Base-by-base conservation (phyloP, 2,329 filamentous ascomycete genomes). In the Paraphoma chrysanthemicola region DNA sequence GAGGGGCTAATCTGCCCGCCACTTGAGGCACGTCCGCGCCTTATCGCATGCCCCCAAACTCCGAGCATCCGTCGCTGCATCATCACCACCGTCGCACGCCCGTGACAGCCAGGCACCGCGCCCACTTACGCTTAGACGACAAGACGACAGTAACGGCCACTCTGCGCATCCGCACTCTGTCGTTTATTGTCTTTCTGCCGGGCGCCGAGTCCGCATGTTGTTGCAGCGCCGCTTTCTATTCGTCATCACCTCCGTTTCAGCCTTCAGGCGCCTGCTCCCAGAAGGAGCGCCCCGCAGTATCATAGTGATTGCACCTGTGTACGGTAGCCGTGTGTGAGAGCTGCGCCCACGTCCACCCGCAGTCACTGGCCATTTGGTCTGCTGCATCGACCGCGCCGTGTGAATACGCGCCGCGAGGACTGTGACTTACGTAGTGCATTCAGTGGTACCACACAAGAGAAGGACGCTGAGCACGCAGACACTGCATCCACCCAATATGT, bases 401-500 rank as follows among this genome's bases (percentile, higher is more conserved):
- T 10, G 18, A 10, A 43, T 23, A 43, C 18, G n/a, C 44, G 41
- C 48, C 33, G 33, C 33, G 7, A 14, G 16, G 38, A 31, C 28
- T 31, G 50, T 45, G 48, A 48, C 61, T 31, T 60, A 52, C 57
- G 52, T 54, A 53, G 46, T 48, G 42, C 57, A 45, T 45, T 45
- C 39, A 53, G 51, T 56, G 6, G 10, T 7, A 36, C 14, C 14
- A 36, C 33, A 36, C 10, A 36, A 36, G 33, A 36, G 33, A 36
- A 10, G 33, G 33, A 36, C 14, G 14, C 33, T 36, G 10, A 36
- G 3, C 33, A 10, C 14, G 33, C 33, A 36, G 33, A 36, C 9
- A 36, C 33, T 36, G 33, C 9, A 14, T 14, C 9, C 10, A 57
- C 54, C 53, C 57, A 62, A 29, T 60, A 86, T 87, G 84, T 80